These are phyloP conservation scores for Candida ipomoeae DNA, from an alignment of 805 yeast species.

Conservation along the genomic window DNA sequence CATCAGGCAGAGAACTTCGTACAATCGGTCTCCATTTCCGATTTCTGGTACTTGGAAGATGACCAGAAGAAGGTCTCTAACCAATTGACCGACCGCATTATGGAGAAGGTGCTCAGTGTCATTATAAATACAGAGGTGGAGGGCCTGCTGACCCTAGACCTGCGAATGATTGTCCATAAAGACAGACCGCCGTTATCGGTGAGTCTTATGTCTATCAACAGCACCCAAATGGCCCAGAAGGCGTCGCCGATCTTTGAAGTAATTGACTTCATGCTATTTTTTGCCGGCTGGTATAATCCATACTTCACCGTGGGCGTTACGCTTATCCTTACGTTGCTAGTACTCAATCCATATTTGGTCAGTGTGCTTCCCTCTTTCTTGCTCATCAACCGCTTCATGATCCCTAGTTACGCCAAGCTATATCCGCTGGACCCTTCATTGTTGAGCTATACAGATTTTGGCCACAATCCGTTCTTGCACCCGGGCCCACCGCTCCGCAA, in stretches of 20 bases:
- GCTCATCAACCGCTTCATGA: conserved; percentile 51
- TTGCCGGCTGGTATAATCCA: conserved; percentile 64
- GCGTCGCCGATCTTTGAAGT: conserved; percentile 57
- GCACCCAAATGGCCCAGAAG: conserved; percentile 59
- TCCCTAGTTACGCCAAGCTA: conserved; percentile 59
- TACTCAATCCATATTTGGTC: conserved; percentile 59
- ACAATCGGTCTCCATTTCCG: conserved; percentile 15
- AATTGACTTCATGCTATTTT: conserved; percentile 51
- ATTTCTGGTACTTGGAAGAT: conserved; percentile 24
- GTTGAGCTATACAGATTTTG: conserved; percentile 15
- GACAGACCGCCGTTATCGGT: conserved; percentile 67
- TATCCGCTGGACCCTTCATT: conserved; percentile 58
- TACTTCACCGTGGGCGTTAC: conserved; percentile 57
- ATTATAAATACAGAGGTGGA: conserved; percentile 52
- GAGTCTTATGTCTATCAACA: conserved; percentile 64
- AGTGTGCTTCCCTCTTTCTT: conserved; percentile 52
- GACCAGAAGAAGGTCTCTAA: conserved; percentile 22
- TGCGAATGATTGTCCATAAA: conserved; percentile 57
- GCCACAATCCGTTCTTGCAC: conserved; percentile 33
- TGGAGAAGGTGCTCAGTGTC: conserved; percentile 68
- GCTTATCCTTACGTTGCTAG: conserved; percentile 45
- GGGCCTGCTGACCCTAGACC: conserved; percentile 35
- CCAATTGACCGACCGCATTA: conserved; percentile 57
- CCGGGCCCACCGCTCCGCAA: conserved; percentile 46
- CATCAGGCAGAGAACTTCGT: conserved; percentile 2